Conservation (phyloP, 768 basidiomycete species). For the Lactifluus rugatus region DNA sequence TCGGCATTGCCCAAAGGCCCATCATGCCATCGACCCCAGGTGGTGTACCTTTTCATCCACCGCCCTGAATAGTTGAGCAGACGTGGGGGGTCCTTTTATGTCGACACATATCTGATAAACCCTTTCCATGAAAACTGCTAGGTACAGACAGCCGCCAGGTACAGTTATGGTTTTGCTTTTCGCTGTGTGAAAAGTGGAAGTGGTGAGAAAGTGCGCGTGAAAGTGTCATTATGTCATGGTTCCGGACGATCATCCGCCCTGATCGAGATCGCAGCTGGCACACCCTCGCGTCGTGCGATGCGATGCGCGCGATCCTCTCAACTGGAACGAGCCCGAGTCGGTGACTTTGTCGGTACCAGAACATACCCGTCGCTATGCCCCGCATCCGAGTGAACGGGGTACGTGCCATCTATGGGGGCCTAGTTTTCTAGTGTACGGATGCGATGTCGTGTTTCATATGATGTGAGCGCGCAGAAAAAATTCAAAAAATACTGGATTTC, state of each 20-base stretch:
- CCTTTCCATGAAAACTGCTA: not conserved
- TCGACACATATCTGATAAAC: not conserved
- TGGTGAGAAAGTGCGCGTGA: not conserved
- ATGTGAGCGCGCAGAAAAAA: not conserved
- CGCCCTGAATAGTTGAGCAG: not conserved
- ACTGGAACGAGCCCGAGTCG: not conserved
- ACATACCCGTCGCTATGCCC: not conserved
- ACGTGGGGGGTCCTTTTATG: not conserved
- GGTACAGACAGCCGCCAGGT: not conserved
- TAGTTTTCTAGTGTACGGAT: not conserved
- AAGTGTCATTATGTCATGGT: not conserved
- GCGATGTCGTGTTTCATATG: not conserved
- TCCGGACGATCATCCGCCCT: not conserved
- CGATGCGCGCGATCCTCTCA: not conserved
- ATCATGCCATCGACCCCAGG: not conserved
- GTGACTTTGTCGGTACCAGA: not conserved
- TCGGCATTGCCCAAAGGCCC: no score
- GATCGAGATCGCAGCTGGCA: not conserved
- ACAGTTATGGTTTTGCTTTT: no score
- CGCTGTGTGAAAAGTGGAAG: no score
- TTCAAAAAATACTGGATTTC: not conserved
- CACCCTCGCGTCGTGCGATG: not conserved
- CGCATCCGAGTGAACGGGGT: not conserved
- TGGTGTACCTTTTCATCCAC: not conserved
- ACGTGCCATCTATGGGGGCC: not conserved